These are phyloP conservation scores for Batkoa obscura DNA, from an alignment of 371 early-diverging fungal species.

Conservation along the genomic window DNA sequence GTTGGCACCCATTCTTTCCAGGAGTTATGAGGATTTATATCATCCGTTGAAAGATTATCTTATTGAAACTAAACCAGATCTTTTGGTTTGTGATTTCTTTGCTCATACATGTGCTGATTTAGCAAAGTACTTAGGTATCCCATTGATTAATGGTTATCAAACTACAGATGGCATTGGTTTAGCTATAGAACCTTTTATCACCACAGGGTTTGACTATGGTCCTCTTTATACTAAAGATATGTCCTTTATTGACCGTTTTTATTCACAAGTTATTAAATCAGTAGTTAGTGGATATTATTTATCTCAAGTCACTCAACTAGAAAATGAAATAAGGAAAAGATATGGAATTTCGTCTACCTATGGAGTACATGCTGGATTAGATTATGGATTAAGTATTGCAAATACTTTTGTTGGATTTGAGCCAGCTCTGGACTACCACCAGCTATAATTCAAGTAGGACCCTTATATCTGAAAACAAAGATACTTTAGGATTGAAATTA, in stretches of 20 bases:
- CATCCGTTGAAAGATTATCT: no score
- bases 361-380: neutral
- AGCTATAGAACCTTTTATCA: neutral
- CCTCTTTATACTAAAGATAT: neutral
- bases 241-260: neutral
- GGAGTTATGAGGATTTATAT: no score
- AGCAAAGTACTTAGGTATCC: neutral
- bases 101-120: neutral
- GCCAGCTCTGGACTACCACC: neutral
- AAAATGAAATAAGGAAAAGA: neutral
- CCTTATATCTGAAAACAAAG: neutral
- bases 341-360: neutral
- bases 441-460: slow-evolving; percentile 1
- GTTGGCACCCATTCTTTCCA: neutral
- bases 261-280: neutral
- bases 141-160: neutral
- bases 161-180: neutral
- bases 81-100: neutral
- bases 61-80: no score
- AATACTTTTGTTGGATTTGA: slow-evolving; percentile 4
- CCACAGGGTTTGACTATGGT: neutral
- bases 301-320: neutral
- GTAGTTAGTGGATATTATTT: neutral
- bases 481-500: neutral
- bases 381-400: neutral